Evolutionary conservation across 73 alveolate genomes (phyloP), one percentile per base, ranked within the genome.

Genomic region (Paramecium octaurelia): DNA sequence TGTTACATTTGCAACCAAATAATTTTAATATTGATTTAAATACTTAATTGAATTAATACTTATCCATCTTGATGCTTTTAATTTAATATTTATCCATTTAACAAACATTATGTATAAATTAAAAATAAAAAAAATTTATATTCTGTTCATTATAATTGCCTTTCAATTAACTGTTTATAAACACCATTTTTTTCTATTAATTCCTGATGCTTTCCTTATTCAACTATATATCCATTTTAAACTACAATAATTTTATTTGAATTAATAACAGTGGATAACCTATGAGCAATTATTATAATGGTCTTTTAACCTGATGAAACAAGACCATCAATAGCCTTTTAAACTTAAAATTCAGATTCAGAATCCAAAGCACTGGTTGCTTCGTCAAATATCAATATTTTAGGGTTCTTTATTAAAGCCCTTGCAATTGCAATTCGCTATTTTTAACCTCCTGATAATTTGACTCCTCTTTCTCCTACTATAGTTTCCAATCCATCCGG

Each of bases 301-400:
- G 98, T 96, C 46, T 93, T 86, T 38, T 93, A 77, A 3, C 96
- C 95, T 29, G 86, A 16, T 70, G 50, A 77, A 59, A 93, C 94
- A 40, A 96, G 24, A 12, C 91, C 92, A 75, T 96, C 97, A 6
- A 96, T 84, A 23, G 96, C 95, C 10, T 58, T 3, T 46, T 96
- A 86, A 0, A 95, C 94, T 83, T 93, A 83, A 20, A 89, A 92
- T 58, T 96, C 98, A 44, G 95, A 92, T 84, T 94, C 95, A 75
- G 96, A 93, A 93, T 93, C 97, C 57, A 96, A 92, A 18, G 98
- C 98, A 64, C 97, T 86, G 8, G 99, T 97, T 1, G 99, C 99
- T 92, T 97, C 99, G 93, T 97, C 99, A 48, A 97, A 87, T 9
- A 96, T 92, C 70, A 97, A 60, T 8, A 96, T 89, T 93, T 94